A percentile compares a stretch with the other conserved stretches of the same genome.
Conservation (phyloP, 2,329 filamentous ascomycete species). For the Aureobasidium melanogenum region DNA sequence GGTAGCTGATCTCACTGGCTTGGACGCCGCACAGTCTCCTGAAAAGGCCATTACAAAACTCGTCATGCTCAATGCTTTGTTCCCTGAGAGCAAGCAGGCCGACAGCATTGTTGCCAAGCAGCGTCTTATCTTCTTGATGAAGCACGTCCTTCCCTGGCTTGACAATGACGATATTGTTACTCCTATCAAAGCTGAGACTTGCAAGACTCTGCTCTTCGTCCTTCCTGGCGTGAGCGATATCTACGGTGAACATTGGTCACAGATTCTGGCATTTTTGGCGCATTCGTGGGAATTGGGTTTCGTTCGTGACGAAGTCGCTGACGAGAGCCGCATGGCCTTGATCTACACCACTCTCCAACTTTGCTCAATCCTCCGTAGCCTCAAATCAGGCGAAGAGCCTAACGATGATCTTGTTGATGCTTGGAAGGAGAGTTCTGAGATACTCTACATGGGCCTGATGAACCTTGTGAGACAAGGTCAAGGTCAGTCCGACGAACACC, state of each 20-base stretch:
- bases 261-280: constrained; percentile 29
- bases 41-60: constrained; percentile 35
- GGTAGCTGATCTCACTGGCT: constrained; percentile 49
- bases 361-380: constrained; percentile 50
- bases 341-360: constrained; percentile 67
- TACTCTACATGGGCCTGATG: constrained; percentile 51
- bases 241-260: constrained; percentile 81
- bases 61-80: constrained; percentile 45
- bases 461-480: constrained; percentile 47
- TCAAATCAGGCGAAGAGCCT: constrained; percentile 50
- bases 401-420: constrained; percentile 83
- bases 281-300: constrained; percentile 25
- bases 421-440: constrained; percentile 51
- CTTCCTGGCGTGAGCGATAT: constrained; percentile 69
- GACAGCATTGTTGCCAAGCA: constrained; percentile 46
- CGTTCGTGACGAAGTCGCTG: constrained; percentile 3
- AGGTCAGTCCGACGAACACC: constrained; percentile 42
- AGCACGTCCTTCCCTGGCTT: constrained; percentile 66
- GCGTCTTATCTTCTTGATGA: constrained; percentile 72
- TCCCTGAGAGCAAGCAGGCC: constrained; percentile 40
- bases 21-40: constrained; percentile 36
- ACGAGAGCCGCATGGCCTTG: constrained; percentile 27
- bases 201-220: constrained; percentile 44
- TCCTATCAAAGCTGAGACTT: constrained; percentile 49
- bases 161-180: constrained; percentile 40